These are phyloP conservation scores for Blastobotrys chiropterorum DNA, from an alignment of 805 yeast genomes.

Conservation along the genomic window DNA sequence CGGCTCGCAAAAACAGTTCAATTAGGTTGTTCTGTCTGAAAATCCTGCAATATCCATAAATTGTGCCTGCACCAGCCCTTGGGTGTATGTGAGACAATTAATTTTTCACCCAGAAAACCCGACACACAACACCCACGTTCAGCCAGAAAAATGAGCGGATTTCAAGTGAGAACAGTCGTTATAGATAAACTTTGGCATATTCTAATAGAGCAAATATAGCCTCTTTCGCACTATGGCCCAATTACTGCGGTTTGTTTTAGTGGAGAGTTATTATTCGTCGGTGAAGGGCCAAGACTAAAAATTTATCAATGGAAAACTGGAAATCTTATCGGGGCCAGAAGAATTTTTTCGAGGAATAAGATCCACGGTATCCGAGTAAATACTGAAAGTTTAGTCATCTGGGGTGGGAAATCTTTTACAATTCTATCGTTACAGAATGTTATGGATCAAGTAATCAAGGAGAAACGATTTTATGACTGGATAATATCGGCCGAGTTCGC, in stretches of 20 bases:
- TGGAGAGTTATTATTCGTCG: conserved; percentile 43
- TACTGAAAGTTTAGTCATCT: conserved; percentile 36
- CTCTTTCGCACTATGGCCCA: conserved; percentile 41
- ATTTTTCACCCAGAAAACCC: background rate
- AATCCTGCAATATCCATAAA: too few relatives aligned
- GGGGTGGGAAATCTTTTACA: conserved; percentile 70
- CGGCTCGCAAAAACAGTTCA: too few relatives aligned
- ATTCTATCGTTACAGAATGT: conserved; percentile 32
- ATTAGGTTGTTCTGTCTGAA: too few relatives aligned
- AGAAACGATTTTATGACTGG: conserved; percentile 61
- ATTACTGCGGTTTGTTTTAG: conserved; percentile 53
- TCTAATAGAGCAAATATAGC: conserved; percentile 1
- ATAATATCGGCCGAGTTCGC: conserved; percentile 49
- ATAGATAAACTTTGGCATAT: background rate
- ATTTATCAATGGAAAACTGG: conserved; percentile 43
- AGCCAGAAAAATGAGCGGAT: background rate
- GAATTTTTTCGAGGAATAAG: conserved; percentile 64
- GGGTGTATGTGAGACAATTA: background rate
- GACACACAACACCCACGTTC: too few relatives aligned
- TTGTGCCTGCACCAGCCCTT: too few relatives aligned
- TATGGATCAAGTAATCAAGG: conserved; percentile 21
- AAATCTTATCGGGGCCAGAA: conserved; percentile 34
- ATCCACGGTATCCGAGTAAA: conserved; percentile 64
- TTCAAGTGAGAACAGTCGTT: background rate
- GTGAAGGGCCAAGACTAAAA: conserved; percentile 64